phyloP scores from a whole-genome alignment of 352 stramenopile species.

The Phytopythium kandeliae region DNA sequence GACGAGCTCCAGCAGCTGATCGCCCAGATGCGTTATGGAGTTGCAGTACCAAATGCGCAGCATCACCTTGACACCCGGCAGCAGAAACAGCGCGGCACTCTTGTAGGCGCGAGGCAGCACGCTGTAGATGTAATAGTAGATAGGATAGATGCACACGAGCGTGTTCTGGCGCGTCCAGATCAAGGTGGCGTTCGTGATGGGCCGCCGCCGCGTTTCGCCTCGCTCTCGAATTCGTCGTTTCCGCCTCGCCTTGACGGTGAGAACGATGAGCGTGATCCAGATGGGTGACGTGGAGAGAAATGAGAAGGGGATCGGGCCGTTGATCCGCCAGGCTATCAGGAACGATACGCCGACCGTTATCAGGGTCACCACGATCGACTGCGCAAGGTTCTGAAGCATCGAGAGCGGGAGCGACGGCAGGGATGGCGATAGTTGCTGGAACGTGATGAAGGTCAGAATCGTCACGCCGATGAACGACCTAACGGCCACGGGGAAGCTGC shows the following conservation, averaged over 20 bases:
- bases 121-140: constrained; percentile 17
- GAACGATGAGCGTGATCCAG: constrained; percentile 8
- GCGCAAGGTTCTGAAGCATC: constrained; percentile 3
- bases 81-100: constrained; percentile 9
- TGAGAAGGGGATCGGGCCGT: constrained; percentile 8
- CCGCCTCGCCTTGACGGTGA: constrained; percentile 9
- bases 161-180: constrained; percentile 15
- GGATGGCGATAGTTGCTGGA: constrained; percentile 12
- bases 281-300: constrained; percentile 2
- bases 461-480: constrained; percentile 12
- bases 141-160: constrained; percentile 10
- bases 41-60: constrained; percentile 11
- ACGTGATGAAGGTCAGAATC: constrained; percentile 10
- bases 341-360: neutral
- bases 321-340: neutral
- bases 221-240: constrained; percentile 5
- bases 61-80: constrained; percentile 13
- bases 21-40: constrained; percentile 13
- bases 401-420: constrained; percentile 14
- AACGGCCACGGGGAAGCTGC: constrained; percentile 7
- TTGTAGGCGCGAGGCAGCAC: constrained; percentile 3
- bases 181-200: constrained; percentile 11
- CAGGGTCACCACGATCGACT: constrained; percentile 6
- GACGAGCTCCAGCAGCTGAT: constrained; percentile 15
- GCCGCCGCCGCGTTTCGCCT: neutral